Evolutionary conservation across 2,329 filamentous ascomycete genomes (phyloP).

Genomic region (Pezicula carpinea): DNA sequence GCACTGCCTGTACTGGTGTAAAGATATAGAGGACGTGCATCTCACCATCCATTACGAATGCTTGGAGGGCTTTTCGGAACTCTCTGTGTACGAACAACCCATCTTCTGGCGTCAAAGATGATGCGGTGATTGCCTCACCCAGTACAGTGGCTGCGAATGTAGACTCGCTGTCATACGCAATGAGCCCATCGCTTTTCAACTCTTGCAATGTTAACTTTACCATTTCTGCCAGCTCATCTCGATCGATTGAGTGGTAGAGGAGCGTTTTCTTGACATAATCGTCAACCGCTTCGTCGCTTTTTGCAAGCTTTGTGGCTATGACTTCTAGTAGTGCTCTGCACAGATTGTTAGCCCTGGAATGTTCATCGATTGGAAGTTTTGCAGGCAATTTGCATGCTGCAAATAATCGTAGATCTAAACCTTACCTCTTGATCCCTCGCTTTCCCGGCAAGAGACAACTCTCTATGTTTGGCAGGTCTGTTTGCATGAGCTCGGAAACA

Average conservation of each 20-base stretch:
- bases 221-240: conserved; percentile 44
- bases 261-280: conserved; percentile 68
- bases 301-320: conserved; percentile 63
- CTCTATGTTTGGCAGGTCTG: conserved; percentile 64
- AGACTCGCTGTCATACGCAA: conserved; percentile 44
- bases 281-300: conserved; percentile 56
- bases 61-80: conserved; percentile 59
- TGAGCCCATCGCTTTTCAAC: conserved; percentile 49
- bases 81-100: conserved; percentile 70
- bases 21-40: conserved; percentile 78
- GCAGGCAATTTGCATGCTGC: neutral
- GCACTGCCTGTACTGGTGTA: conserved; percentile 61
- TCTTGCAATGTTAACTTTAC: conserved; percentile 57
- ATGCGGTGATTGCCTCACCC: conserved; percentile 67
- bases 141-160: conserved; percentile 59
- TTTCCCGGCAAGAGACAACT: conserved; percentile 67
- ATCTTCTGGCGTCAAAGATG: conserved; percentile 69
- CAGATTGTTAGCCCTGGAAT: neutral
- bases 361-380: neutral
- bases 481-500: conserved; percentile 66
- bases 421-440: conserved; percentile 60
- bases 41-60: conserved; percentile 77
- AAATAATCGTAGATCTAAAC: conserved; percentile 8
- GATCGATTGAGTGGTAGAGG: conserved; percentile 52
- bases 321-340: conserved; percentile 67